Base-by-base conservation (phyloP, 306 rosid species). In the Cercis canadensis region DNA sequence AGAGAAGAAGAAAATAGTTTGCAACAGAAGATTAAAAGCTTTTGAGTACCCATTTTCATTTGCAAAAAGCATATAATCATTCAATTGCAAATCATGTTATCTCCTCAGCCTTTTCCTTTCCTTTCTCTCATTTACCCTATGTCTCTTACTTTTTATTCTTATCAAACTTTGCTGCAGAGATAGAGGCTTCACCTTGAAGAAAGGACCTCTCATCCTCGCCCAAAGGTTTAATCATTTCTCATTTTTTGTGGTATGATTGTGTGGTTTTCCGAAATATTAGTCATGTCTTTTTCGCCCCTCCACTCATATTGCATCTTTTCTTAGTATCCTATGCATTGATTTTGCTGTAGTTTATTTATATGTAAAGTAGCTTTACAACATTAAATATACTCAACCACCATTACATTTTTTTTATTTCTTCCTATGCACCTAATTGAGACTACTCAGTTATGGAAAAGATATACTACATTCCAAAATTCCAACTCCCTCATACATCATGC, bases 1-100 rank as follows among this genome's bases (percentile, higher is more conserved):
- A 56, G 63, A 56, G 49, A 34, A 77, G 17, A 19, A 70, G 29
- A 24, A 24, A 24, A 56, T 76, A 57, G 63, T 77, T 45, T 1
- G 2, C 29, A 16, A 61, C 46, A n/a, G 31, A 36, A 49, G 36
- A 46, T 47, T 34, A 45, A 56, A n/a, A n/a, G n/a, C n/a, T n/a
- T n/a, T n/a, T n/a, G n/a, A n/a, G n/a, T n/a, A n/a, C n/a, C n/a
- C n/a, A n/a, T n/a, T n/a, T n/a, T n/a, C n/a, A n/a, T n/a, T n/a
- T n/a, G n/a, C n/a, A n/a, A n/a, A 15, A 58, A 32, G 31, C 7
- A 31, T 36, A 21, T 62, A 56, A 63, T 55, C 37, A 45, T 77
- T 69, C 46, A 44, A 34, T 55, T 45, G 31, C 62, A 69, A 33
- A 62, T 51, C 60, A 45, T 37, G 16, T 33, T 8, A 9, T 39